phyloP scores from a whole-genome alignment of 768 basidiomycete species.

The Gloeopeniophorella convolvens region DNA sequence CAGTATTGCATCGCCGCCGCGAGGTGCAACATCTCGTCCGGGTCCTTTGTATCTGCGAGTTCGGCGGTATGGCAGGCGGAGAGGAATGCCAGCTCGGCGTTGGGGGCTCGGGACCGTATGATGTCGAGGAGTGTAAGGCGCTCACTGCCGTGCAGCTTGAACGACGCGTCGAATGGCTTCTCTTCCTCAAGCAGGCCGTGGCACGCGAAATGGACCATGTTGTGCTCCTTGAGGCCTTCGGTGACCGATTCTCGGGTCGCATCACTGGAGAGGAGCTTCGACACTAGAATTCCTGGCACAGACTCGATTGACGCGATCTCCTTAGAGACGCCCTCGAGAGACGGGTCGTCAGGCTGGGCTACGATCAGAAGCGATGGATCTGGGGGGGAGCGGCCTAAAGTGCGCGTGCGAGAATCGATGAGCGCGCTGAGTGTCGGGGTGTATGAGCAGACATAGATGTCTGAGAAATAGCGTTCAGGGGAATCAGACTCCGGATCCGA shows the following conservation, averaged over 20 bases:
- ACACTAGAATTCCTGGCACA: neutral
- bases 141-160: neutral
- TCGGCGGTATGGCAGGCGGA: constrained; percentile 1
- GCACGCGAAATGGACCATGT: constrained; percentile 5
- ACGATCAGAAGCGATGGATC: neutral
- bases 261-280: neutral
- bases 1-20: constrained; percentile 14
- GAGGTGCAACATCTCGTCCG: constrained; percentile 10
- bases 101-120: neutral
- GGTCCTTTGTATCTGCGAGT: neutral
- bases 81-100: constrained; percentile 8
- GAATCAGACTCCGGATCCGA: neutral
- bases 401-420: neutral
- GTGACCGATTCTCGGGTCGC: neutral
- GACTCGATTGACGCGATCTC: neutral
- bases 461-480: neutral
- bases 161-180: neutral
- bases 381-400: too few relatives aligned
- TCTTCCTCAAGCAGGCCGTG: neutral
- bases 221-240: neutral
- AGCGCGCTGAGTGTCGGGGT: constrained; percentile 5
- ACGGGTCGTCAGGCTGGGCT: neutral
- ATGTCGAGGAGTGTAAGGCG: constrained; percentile 1
- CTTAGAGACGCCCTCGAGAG: neutral
- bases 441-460: constrained; percentile 15